These are phyloP conservation scores for Cytospora schulzeri DNA, from an alignment of 2,329 filamentous ascomycete species.

Conservation along the genomic window DNA sequence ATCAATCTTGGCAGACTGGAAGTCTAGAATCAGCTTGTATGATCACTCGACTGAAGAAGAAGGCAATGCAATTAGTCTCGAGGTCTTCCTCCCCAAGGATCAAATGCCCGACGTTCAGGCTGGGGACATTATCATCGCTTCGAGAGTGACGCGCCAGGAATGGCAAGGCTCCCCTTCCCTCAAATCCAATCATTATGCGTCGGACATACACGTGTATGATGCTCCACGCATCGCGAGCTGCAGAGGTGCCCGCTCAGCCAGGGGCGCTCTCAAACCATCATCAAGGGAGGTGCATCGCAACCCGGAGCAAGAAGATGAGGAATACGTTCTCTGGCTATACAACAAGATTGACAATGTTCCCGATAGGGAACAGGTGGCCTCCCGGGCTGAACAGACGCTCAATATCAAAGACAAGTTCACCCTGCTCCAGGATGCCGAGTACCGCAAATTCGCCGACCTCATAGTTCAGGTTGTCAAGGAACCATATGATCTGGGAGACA, in stretches of 20 bases:
- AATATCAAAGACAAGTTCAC: slow-evolving; percentile 60
- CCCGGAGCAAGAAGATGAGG: slow-evolving; percentile 38
- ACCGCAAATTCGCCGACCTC: slow-evolving; percentile 65
- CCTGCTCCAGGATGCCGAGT: slow-evolving; percentile 64
- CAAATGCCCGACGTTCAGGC: slow-evolving; percentile 51
- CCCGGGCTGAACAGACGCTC: slow-evolving; percentile 41
- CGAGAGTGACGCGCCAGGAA: slow-evolving; percentile 55
- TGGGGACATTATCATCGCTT: slow-evolving; percentile 68
- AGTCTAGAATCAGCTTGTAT: slow-evolving; percentile 61
- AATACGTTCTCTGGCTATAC: slow-evolving; percentile 53
- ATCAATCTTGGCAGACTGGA: slow-evolving; percentile 50
- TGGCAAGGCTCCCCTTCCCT: slow-evolving; percentile 43
- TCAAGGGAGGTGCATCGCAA: slow-evolving; percentile 17
- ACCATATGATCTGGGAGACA: slow-evolving; percentile 47
- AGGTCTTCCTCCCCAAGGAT: slow-evolving; percentile 59
- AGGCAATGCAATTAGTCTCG: slow-evolving; percentile 48
- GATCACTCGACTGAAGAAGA: slow-evolving; percentile 58
- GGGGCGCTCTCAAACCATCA: slow-evolving; percentile 34
- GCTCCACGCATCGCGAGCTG: slow-evolving; percentile 14
- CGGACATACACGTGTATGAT: slow-evolving; percentile 50
- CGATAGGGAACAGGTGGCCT: slow-evolving; percentile 45
- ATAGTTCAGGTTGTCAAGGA: slow-evolving; percentile 68
- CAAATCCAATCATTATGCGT: slow-evolving; percentile 42
- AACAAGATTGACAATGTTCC: slow-evolving; percentile 52
- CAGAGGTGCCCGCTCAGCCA: slow-evolving; percentile 10